Base-by-base conservation (phyloP, 345 rosid genomes). In the Raphanus raphanistrum region DNA sequence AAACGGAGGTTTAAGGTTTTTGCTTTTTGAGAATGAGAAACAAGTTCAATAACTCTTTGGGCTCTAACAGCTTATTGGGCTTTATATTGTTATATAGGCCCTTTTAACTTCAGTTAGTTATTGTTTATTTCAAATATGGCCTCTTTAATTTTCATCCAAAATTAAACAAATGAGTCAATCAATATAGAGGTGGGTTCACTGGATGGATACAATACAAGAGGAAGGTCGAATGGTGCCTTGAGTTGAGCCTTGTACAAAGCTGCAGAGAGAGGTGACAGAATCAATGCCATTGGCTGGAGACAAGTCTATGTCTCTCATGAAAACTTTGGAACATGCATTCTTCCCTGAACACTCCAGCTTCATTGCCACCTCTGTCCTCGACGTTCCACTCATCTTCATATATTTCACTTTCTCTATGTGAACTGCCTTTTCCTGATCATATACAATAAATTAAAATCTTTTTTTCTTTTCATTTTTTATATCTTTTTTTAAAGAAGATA, bases 1-100 rank as follows among this genome's bases (percentile, higher is more conserved):
- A 50, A 0, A 29, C 76, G 59, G 76, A 78, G 81, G 76, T 78
- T 78, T 72, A 72, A 78, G 81, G 76, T 77, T 78, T 71, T 41
- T 58, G 31, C 67, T 50, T 60, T 58, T 77, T 63, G 55, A 38
- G 76, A 59, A 11, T n/a, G 1, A 4, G 6, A 43, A 31, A 65
- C 55, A 25, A 15, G 41, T 50, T 69, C 29, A 26, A 6, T 15
- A 5, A 26, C 5, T 70, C 0, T 70, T 12, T 71, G 74, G 76
- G 80, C 76, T 25, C 58, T 1, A 27, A 48, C 8, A 31, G 29
- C 4, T 29, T 41, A 1, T 31, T 2, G 50, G 81, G 81, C 80
- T 16, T 16, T 8, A 0, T n/a, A 32, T 13, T 73, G 2, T 63
- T 32, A 13, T 25, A 1, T 8, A 1, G 65, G 80, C 81, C 77